Evolutionary conservation across 2,329 filamentous ascomycete species (phyloP), one percentile per base, ranked within the genome.

Genomic region (Colletotrichum caudatum): DNA sequence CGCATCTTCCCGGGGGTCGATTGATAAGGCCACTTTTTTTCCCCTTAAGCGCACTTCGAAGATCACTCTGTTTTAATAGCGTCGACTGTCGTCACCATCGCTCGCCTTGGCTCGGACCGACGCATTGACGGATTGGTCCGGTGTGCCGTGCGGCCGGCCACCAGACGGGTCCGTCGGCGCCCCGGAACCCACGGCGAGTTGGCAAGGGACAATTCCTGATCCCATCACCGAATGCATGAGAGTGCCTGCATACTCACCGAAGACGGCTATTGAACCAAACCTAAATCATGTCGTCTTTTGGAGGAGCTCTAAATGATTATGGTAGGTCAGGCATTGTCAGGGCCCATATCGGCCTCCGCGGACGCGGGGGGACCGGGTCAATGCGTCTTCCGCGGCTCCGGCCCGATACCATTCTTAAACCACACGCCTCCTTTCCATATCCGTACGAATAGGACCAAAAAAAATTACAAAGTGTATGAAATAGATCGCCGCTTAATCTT

Each of bases 281-380:
- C 14, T 51, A 7, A 29, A 29, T 26, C 16, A 26, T 26, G 23
- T 29, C 6, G 14, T 29, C n/a, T 29, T 29, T 29, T 29, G 5
- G 8, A 29, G 23, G 16, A 16, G 26, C 12, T 51, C 5, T 1
- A 18, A 7, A 14, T 29, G 23, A 16, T 16, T 14, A 12, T 26
- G 23, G 23, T 14, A 16, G 23, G 5, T 23, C 23, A 14, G 18
- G 18, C 50, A 29, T 51, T 18, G 6, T 6, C 14, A 29, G 26
- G 50, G 9, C 26, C 50, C 50, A 51, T 20, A 8, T 51, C 50
- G 50, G 50, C 50, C 50, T 51, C 50, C 50, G 50, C 50, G 50
- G 50, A 7, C 50, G 26, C 14, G 50, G 50, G 16, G n/a, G 50
- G 5, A 2, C 48, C 48, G 50, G 50, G n/a, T 5, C 23, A 29